Base-by-base conservation (phyloP, 352 stramenopile species). In the Elongisporangium anandrum region DNA sequence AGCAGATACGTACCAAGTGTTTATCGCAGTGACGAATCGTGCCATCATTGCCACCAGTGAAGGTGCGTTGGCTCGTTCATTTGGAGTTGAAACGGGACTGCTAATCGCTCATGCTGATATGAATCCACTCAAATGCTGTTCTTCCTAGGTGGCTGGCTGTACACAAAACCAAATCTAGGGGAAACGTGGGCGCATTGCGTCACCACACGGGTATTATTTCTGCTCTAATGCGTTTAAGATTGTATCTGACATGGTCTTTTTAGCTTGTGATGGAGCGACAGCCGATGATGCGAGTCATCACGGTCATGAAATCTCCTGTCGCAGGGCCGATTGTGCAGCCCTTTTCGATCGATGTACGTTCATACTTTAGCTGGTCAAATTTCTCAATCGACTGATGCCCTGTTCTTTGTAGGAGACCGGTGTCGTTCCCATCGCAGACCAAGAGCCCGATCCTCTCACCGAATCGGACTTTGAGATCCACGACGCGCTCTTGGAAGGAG, bases 151-250 rank as follows among this genome's bases (percentile, higher is more conserved):
- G 81, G 62, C 10, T 69, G 61, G n/a, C 55, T 85, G 16, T 92
- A 79, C 57, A 90, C 85, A 19, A 82, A 79, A 19, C 77, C 85
- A 16, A 56, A 73, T 16, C 72, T 94, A 38, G 80, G 80, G 34
- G 80, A 91, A 22, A 80, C 50, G 16, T 94, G 85, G 85, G 68
- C 79, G 6, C 79, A 90, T 45, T 90, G 78, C 26, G 75, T 91
- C 53, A 91, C 78, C 3, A 82, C 72, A 38, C 74, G 81, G 47
- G 81, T 87, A 22, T 58, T 47, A 8, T 34, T 22, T 26, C 15
- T 16, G 17, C 23, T 50, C 15, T 5, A 45, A 54, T 49, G 4
- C 24, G 19, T 54, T 54, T 41, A 39, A 21, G 22, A 62, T 59
- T 6, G 63, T 60, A 34, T 61, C 52, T 56, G 22, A 45, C 59